Evolutionary conservation across 257 asterid species (phyloP).

Genomic region (Solanum clarkiae): DNA sequence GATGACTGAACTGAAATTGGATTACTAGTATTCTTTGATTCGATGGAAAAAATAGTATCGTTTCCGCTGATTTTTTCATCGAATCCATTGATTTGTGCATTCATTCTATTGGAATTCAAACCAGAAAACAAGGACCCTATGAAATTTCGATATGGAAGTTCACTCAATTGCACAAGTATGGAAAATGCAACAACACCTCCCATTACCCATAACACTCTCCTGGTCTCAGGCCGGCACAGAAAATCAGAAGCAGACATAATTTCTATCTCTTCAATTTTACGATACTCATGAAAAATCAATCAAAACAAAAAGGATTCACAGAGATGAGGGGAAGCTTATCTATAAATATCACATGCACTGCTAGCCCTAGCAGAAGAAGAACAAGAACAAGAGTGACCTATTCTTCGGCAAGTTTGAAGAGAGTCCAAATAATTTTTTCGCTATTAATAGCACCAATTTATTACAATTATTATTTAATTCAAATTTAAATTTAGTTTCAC

Average conservation of each 20-base stretch:
- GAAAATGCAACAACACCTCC: conserved; percentile 34
- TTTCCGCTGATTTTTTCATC: not conserved
- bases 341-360: not conserved
- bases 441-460: not conserved
- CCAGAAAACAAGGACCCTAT: conserved; percentile 19
- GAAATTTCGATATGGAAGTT: conserved; percentile 47
- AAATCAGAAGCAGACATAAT: not conserved
- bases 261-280: not conserved
- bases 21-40: not conserved
- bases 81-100: not conserved
- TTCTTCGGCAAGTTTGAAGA: not conserved
- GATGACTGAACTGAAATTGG: not conserved
- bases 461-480: not conserved
- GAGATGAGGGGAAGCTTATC: not conserved
- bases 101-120: not conserved
- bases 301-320: not conserved
- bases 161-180: conserved; percentile 36
- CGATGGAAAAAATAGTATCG: not conserved
- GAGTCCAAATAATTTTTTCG: not conserved
- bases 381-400: not conserved
- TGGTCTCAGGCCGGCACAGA: conserved; percentile 12
- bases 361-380: not conserved
- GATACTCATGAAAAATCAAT: not conserved
- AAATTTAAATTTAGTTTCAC: no score
- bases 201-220: conserved; percentile 34